Evolutionary conservation across 2,329 filamentous ascomycete genomes (phyloP).

Genomic region (Whalleya microplaca): DNA sequence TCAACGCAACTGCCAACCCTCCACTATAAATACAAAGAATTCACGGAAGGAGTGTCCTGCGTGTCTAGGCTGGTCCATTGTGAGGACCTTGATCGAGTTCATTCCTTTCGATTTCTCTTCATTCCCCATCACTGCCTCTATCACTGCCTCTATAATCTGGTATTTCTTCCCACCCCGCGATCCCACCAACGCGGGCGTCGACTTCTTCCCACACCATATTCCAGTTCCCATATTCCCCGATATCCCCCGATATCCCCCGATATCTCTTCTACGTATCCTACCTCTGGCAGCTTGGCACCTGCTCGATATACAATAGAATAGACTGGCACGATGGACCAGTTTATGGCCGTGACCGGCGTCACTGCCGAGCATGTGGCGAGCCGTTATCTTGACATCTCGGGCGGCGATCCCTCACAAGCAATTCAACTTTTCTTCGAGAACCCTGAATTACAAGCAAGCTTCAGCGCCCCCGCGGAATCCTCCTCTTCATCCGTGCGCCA

Average conservation of each 20-base stretch:
- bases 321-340: conserved; percentile 61
- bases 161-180: background rate
- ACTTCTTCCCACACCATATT: background rate
- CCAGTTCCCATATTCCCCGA: background rate
- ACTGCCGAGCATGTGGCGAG: conserved; percentile 70
- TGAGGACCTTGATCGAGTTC: conserved; percentile 1
- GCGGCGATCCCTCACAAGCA: conserved; percentile 81
- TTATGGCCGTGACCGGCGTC: conserved; percentile 80
- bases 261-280: background rate
- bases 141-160: background rate
- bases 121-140: background rate
- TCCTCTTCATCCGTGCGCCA: conserved; percentile 40
- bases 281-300: background rate
- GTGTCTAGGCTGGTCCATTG: conserved; percentile 3
- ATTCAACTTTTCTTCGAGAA: conserved; percentile 91
- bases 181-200: background rate
- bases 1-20: background rate
- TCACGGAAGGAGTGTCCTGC: background rate
- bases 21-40: background rate
- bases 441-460: conserved; percentile 66
- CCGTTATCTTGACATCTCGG: conserved; percentile 84
- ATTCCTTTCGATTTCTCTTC: conserved; percentile 3
- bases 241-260: background rate
- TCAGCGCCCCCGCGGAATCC: conserved; percentile 44
- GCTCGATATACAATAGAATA: background rate